These are phyloP conservation scores for Picea sitchensis DNA, from an alignment of 75 land plant species.

Conservation along the genomic window DNA sequence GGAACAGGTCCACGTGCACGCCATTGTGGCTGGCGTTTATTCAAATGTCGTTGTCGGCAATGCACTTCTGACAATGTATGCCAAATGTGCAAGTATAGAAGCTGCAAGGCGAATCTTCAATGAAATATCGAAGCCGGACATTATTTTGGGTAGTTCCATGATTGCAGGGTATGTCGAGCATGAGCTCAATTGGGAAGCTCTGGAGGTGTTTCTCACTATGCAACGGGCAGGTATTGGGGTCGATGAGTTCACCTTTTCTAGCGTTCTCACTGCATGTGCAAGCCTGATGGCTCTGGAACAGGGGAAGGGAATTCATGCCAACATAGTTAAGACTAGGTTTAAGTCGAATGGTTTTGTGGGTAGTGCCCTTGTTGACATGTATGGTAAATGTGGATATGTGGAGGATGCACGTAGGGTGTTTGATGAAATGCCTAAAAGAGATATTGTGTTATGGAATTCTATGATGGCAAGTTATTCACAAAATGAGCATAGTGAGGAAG, in stretches of 20 bases:
- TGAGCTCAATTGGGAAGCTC: constrained; percentile 35
- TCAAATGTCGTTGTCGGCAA: constrained; percentile 36
- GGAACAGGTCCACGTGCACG: constrained; percentile 31
- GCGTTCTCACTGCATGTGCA: constrained; percentile 32
- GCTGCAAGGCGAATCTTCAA: constrained; percentile 29
- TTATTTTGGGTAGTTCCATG: constrained; percentile 46
- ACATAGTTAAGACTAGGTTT: neutral
- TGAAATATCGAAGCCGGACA: constrained; percentile 31
- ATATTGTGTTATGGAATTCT: constrained; percentile 28
- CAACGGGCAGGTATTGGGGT: constrained; percentile 17
- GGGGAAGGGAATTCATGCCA: constrained; percentile 31
- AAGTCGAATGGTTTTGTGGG: neutral
- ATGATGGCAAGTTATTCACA: constrained; percentile 14
- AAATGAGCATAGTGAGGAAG: constrained; percentile 5
- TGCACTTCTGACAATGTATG: constrained; percentile 48
- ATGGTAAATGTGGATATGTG: constrained; percentile 14
- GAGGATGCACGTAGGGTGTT: constrained; percentile 11
- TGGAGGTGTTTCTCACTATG: constrained; percentile 47
- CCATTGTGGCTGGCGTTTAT: constrained; percentile 46
- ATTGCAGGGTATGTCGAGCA: constrained; percentile 40
- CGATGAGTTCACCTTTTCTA: constrained; percentile 34
- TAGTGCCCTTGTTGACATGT: constrained; percentile 10
- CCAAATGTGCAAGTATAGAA: constrained; percentile 26
- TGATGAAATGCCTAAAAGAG: constrained; percentile 14
- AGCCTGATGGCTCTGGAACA: constrained; percentile 13